phyloP scores from a whole-genome alignment of 1,284 basidiomycete species.

The Serendipita sp. region DNA sequence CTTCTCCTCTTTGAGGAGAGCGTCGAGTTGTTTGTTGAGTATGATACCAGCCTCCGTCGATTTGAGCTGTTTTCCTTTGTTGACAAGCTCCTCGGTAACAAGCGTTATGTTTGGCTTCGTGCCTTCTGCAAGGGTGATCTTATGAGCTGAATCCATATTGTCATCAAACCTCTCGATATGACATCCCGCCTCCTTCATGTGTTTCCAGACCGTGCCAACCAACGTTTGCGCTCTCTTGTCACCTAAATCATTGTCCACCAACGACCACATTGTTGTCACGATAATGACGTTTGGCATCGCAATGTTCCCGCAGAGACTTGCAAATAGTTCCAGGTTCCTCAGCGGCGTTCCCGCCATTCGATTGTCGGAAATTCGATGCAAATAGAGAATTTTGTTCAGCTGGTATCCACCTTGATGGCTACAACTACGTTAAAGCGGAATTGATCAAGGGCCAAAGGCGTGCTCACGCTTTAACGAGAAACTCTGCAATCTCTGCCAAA shows the following conservation, averaged over 20 bases:
- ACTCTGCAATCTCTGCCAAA: too few species aligned
- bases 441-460: too few species aligned
- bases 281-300: slow-evolving; percentile 17
- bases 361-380: slow-evolving; percentile 18
- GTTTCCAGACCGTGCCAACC: slow-evolving; percentile 15
- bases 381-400: slow-evolving; percentile 21
- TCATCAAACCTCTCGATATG: slow-evolving; percentile 12
- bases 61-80: slow-evolving; percentile 14
- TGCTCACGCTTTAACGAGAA: too few species aligned
- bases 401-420: slow-evolving; percentile 16
- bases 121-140: slow-evolving; percentile 13
- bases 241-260: slow-evolving; percentile 10
- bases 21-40: too few species aligned
- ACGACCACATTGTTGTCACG: slow-evolving; percentile 25
- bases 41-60: slow-evolving; percentile 16
- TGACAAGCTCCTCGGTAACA: slow-evolving; percentile 20
- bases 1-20: too few species aligned
- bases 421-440: too few species aligned
- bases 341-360: slow-evolving; percentile 18
- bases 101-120: slow-evolving; percentile 10
- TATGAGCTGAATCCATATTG: slow-evolving; percentile 12
- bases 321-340: slow-evolving; percentile 19
- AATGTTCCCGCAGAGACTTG: slow-evolving; percentile 19
- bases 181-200: slow-evolving; percentile 15
- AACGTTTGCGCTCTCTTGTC: slow-evolving; percentile 18